A percentile compares a stretch with the other conserved stretches of the same genome.
phyloP scores from a whole-genome alignment of 768 basidiomycete species.

The Mycena latifolia region DNA sequence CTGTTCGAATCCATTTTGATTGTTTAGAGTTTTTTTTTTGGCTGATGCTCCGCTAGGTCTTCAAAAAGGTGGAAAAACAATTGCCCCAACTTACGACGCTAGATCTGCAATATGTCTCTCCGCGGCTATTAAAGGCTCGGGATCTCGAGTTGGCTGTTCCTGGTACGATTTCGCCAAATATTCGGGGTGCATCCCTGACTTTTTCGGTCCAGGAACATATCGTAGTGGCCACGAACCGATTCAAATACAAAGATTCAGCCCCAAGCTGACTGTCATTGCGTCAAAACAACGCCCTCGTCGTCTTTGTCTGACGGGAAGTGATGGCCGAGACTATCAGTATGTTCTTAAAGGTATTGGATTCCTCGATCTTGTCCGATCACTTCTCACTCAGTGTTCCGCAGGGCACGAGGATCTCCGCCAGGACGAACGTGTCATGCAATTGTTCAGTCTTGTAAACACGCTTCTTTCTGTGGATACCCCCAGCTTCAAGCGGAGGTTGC shows the following conservation, averaged over 20 bases:
- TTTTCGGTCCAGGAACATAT: constrained; percentile 77
- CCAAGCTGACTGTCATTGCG: constrained; percentile 92
- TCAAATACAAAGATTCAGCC: constrained; percentile 85
- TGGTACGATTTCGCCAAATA: constrained; percentile 58
- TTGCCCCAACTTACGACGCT: constrained; percentile 89
- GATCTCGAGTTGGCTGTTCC: constrained; percentile 97
- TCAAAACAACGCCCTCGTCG: constrained; percentile 97
- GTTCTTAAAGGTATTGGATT: constrained; percentile 76
- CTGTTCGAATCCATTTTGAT: constrained; percentile 58
- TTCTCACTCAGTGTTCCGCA: constrained; percentile 44
- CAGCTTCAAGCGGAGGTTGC: constrained; percentile 95
- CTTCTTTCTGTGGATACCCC: constrained; percentile 92
- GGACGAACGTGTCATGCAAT: constrained; percentile 99
- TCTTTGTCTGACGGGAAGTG: constrained; percentile 87
- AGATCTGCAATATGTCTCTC: constrained; percentile 98
- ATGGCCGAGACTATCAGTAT: constrained; percentile 95
- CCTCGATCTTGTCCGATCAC: background rate
- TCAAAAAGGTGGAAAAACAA: constrained; percentile 96
- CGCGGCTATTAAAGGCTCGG: constrained; percentile 87
- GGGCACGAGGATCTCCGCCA: constrained; percentile 99
- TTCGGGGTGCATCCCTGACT: background rate
- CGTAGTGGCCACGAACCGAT: constrained; percentile 89
- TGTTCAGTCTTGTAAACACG: constrained; percentile 97
- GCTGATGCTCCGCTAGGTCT: constrained; percentile 67
- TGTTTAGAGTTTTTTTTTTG: background rate